Percentiles rank a stretch among this genome's conserved stretches.
phyloP scores from a whole-genome alignment of 306 rosid genomes.

The Cucurbita pepo region DNA sequence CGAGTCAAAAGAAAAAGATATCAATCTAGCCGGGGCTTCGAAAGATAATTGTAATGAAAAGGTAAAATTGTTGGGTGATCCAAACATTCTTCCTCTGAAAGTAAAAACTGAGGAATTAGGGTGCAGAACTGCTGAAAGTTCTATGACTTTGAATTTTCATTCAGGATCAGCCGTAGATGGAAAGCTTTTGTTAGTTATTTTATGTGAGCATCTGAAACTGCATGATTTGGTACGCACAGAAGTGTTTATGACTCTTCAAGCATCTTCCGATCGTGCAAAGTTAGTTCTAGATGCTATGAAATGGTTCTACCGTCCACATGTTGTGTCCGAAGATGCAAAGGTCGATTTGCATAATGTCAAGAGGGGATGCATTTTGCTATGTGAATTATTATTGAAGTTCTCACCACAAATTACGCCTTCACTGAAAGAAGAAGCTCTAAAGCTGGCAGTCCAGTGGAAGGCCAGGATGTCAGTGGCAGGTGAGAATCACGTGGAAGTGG shows the following conservation, averaged over 20 bases:
- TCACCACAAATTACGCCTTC: conserved; percentile 20
- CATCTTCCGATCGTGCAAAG: conserved; percentile 20
- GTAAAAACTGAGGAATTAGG: conserved; percentile 9
- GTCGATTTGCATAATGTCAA: conserved; percentile 16
- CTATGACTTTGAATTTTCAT: neutral
- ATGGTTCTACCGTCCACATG: conserved; percentile 22
- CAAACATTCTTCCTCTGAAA: neutral
- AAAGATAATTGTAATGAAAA: neutral
- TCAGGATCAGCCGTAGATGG: conserved; percentile 6
- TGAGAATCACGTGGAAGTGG: conserved; percentile 16
- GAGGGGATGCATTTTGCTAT: conserved; percentile 24
- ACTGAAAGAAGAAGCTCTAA: conserved; percentile 23
- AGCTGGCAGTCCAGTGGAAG: conserved; percentile 31
- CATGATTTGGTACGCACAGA: conserved; percentile 10
- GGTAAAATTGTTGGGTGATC: neutral
- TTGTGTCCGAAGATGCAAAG: conserved; percentile 1
- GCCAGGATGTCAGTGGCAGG: conserved; percentile 8
- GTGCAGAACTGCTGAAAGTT: neutral
- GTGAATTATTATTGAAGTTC: conserved; percentile 18
- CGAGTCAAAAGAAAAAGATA: conserved; percentile 10
- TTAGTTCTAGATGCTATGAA: conserved; percentile 29
- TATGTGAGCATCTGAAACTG: conserved; percentile 18
- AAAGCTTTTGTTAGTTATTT: conserved; percentile 11
- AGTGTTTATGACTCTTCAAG: conserved; percentile 12
- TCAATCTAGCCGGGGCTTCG: neutral